Percentiles rank a stretch among this genome's conserved stretches.
phyloP scores from a whole-genome alignment of 2,329 filamentous ascomycete species.

The Apiospora malaysiana region DNA sequence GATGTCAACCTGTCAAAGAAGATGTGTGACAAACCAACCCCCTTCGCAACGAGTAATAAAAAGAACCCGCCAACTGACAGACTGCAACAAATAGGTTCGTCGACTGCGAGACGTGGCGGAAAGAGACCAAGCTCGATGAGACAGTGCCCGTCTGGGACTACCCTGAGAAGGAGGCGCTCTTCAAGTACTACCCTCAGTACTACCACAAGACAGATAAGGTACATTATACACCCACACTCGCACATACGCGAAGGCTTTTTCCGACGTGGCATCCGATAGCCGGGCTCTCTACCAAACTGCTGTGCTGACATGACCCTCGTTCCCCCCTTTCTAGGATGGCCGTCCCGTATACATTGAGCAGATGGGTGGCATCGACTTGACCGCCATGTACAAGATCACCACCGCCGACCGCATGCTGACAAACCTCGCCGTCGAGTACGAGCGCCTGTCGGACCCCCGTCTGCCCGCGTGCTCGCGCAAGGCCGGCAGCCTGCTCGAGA shows the following conservation, averaged over 20 bases:
- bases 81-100: constrained; percentile 71
- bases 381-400: constrained; percentile 91
- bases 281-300: constrained; percentile 8
- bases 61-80: not conserved
- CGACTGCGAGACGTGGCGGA: constrained; percentile 89
- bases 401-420: constrained; percentile 91
- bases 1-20: constrained; percentile 82
- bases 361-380: constrained; percentile 90
- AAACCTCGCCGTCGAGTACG: constrained; percentile 97
- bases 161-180: constrained; percentile 80
- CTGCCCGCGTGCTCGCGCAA: constrained; percentile 96
- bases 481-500: constrained; percentile 87
- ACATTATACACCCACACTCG: constrained; percentile 21
- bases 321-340: constrained; percentile 70
- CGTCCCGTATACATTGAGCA: constrained; percentile 97
- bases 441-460: constrained; percentile 91
- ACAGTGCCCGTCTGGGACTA: constrained; percentile 84
- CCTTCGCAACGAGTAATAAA: not conserved
- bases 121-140: constrained; percentile 83
- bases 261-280: not conserved
- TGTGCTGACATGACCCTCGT: constrained; percentile 14
- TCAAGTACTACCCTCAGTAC: constrained; percentile 95
- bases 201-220: constrained; percentile 97
- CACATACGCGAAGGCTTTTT: not conserved
- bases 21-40: constrained; percentile 68